These are phyloP conservation scores for Solanum pennellii DNA, from an alignment of 257 asterid species.

Conservation along the genomic window DNA sequence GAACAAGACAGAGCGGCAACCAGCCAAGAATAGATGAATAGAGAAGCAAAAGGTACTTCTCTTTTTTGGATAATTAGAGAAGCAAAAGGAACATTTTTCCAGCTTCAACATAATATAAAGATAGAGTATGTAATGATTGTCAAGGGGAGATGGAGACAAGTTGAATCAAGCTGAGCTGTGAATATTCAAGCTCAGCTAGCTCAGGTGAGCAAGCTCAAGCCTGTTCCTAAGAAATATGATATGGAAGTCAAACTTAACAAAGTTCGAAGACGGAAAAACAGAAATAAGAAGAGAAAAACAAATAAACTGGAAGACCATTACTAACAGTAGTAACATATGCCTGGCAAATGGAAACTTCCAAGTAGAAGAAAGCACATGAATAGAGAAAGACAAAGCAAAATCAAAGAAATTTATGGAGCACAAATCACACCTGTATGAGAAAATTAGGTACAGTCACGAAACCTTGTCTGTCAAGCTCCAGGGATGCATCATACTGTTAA, in stretches of 20 bases:
- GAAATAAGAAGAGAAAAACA: not conserved
- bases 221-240: not conserved
- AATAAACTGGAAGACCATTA: not conserved
- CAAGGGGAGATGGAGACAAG: not conserved
- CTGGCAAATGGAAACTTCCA: not conserved
- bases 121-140: not conserved
- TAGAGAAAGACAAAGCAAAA: not conserved
- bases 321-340: not conserved
- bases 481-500: constrained; percentile 63
- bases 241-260: not conserved
- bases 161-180: not conserved
- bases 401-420: not conserved
- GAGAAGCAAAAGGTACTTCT: not conserved
- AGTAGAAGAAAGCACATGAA: not conserved
- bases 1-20: not conserved
- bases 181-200: not conserved
- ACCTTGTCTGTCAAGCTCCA: constrained; percentile 75
- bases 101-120: not conserved
- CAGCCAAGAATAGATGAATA: not conserved
- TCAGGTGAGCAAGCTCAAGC: not conserved
- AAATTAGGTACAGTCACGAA: constrained; percentile 62
- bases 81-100: not conserved
- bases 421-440: constrained; percentile 34
- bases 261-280: not conserved
- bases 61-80: not conserved